Base-by-base conservation (phyloP, 352 stramenopile genomes). In the Pythium biforme region DNA sequence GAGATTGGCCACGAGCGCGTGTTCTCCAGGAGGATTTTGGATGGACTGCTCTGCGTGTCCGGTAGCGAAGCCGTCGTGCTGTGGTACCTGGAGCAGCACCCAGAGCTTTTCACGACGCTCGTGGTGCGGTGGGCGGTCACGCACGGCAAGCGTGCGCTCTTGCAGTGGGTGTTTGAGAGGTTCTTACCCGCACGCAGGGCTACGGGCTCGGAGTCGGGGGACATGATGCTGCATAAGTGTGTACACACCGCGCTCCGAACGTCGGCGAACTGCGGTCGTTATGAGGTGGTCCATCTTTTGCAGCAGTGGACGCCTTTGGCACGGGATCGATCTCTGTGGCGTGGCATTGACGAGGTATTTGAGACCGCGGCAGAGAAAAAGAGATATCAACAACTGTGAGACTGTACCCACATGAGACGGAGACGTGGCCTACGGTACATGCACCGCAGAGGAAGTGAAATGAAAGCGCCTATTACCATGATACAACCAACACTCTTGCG, bases 121-220 rank as follows among this genome's bases (percentile, higher is more conserved):
- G 48, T 55, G 26, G 48, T 55, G 25, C 25, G 27, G 12, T 55
- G 48, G 48, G 48, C 48, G 8, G 46, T 52, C 46, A 52, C 22
- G 22, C 46, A 52, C 26, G 46, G 46, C 22, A 52, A 52, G 14
- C 46, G 46, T 9, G 46, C 22, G 3, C 3, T 52, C 12, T 20
- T 52, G 22, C 12, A 11, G 46, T 52, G 46, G 46, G 46, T 52
- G 1, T 52, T 52, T 11, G 22, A 34, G 15, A 33, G 22, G 11
- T 34, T 52, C 26, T 17, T 52, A 8, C 46, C 19, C 7, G 39
- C 11, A 45, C 39, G 43, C 20, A 14, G 1, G 2, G 43, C n/a
- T n/a, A n/a, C n/a, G n/a, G n/a, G n/a, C n/a, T n/a, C n/a, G n/a
- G n/a, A n/a, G n/a, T n/a, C n/a, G n/a, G n/a, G n/a, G n/a, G n/a